Conservation (phyloP, 352 stramenopile species). For the Phytophthora litchii region DNA sequence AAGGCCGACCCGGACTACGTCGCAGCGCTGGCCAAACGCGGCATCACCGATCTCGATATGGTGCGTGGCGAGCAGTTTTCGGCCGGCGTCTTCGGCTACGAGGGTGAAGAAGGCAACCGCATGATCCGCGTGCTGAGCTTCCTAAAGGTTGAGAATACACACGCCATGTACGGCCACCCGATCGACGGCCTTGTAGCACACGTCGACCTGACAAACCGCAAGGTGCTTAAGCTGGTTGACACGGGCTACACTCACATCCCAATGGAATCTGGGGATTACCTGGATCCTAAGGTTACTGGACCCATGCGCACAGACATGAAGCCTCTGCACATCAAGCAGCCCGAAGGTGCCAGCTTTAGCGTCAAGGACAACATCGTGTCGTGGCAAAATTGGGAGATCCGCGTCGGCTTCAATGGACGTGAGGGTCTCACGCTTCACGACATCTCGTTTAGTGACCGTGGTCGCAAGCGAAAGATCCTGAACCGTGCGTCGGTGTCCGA, state of each 20-base stretch:
- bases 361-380: constrained; percentile 70
- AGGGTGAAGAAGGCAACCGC: constrained; percentile 41
- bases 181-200: constrained; percentile 54
- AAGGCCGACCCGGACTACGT: constrained; percentile 53
- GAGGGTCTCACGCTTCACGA: constrained; percentile 76
- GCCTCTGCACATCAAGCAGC: constrained; percentile 75
- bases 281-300: constrained; percentile 43
- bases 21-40: constrained; percentile 42
- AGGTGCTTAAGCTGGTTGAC: constrained; percentile 45
- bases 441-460: constrained; percentile 46
- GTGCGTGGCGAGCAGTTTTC: constrained; percentile 51
- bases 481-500: constrained; percentile 78
- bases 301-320: constrained; percentile 57
- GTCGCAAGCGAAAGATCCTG: constrained; percentile 56
- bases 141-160: constrained; percentile 42
- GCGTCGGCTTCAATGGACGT: constrained; percentile 82
- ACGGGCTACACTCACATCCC: constrained; percentile 56
- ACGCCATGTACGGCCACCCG: constrained; percentile 56
- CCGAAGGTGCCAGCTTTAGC: constrained; percentile 73
- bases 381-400: constrained; percentile 85
- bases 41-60: constrained; percentile 51
- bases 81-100: constrained; percentile 50
- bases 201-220: constrained; percentile 49
- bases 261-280: constrained; percentile 50
- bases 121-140: constrained; percentile 62